Evolutionary conservation across 805 yeast genomes (phyloP), one percentile per base, ranked within the genome.

Genomic region (Barnettozyma salicaria): DNA sequence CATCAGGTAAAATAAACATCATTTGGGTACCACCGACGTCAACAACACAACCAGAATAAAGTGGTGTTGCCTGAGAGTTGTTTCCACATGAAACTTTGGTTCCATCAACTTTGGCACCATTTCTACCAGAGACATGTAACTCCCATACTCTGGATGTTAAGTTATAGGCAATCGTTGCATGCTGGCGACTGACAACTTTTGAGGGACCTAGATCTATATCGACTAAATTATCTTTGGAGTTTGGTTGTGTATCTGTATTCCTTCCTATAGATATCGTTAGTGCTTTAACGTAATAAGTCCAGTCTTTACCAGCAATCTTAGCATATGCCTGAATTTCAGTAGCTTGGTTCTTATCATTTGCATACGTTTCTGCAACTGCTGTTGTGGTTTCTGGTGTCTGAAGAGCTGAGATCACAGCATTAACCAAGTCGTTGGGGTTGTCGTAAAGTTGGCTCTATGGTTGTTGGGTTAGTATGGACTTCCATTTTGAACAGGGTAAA

Each of bases 21-120:
- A 92, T 92, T 61, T 92, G 97, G 9, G 96, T 88, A 6, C 97
- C 97, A 13, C 97, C 97, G 31, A 92, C 79, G 52, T 92, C 99
- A 40, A 92, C 62, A 13, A 92, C 77, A 28, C 90, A 84, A n/a
- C 98, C 98, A 2, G 94, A 80, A 36, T 73, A 71, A 39, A 92
- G 69, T 10, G 78, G 71, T 11, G 80, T 70, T 4, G 78, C 67
- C 5, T 65, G 49, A 6, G 63, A 59, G 27, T 61, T 49, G 5
- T 70, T 60, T 5, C 79, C 80, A 22, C 72, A 54, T 14, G 58
- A 52, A 2, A 66, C 58, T 39, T 68, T 64, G 20, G 52, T 49
- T 35, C 86, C 84, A 63, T 92, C 96, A 19, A 92, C 77, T 51
- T 89, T 80, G 19, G 95, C 86, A 20, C 98, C 99, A 56, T 92